Conservation (phyloP, 2,329 filamentous ascomycete genomes). For the Fusarium sp. region DNA sequence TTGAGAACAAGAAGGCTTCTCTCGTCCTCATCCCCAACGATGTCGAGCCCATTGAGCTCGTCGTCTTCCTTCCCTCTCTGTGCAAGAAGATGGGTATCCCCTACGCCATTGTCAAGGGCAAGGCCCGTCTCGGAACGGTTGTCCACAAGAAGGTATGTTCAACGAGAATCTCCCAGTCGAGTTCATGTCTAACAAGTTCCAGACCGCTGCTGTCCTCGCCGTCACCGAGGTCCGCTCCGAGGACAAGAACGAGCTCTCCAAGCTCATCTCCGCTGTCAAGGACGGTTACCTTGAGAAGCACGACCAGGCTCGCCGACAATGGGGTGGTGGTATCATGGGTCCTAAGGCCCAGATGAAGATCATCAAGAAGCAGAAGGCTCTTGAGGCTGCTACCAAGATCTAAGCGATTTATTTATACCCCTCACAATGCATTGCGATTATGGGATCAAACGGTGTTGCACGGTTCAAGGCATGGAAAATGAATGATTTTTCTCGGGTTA, state of each 20-base stretch:
- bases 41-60: conserved; percentile 99
- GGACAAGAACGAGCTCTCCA: conserved; percentile 98
- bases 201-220: conserved; percentile 96
- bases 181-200: conserved; percentile 44
- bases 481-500: conserved; percentile 54
- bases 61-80: conserved; percentile 98
- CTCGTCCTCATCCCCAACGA: conserved; percentile 99
- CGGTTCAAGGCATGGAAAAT: conserved; percentile 57
- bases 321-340: conserved; percentile 99
- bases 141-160: conserved; percentile 94
- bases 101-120: conserved; percentile 99
- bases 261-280: conserved; percentile 96
- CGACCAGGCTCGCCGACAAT: conserved; percentile 90
- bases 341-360: conserved; percentile 85
- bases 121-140: conserved; percentile 97
- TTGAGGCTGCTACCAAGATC: conserved; percentile 97
- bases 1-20: conserved; percentile 99
- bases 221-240: conserved; percentile 96
- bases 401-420: conserved; percentile 65
- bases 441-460: conserved; percentile 54
- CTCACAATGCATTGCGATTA: conserved; percentile 53
- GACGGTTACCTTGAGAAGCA: conserved; percentile 97
- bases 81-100: conserved; percentile 99
- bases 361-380: conserved; percentile 91
- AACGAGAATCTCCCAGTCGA: too few species aligned